A percentile compares a stretch with the other conserved stretches of the same genome.
These are phyloP conservation scores for Oldenlandia corymbosa DNA, from an alignment of 257 asterid genomes.

Conservation along the genomic window DNA sequence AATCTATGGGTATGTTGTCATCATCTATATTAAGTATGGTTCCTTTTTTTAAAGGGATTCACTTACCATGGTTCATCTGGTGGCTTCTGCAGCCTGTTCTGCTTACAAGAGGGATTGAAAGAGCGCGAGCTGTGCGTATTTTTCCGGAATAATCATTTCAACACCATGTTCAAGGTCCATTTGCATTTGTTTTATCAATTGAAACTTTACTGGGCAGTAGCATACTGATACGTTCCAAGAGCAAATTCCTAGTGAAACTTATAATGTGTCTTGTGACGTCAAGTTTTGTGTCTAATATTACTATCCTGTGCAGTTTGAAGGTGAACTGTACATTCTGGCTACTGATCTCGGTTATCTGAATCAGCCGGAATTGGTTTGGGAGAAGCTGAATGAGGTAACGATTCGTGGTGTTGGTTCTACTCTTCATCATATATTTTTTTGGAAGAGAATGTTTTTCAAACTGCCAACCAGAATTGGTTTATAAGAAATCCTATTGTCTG, in stretches of 20 bases:
- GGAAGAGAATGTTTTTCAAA: neutral
- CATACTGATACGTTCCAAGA: neutral
- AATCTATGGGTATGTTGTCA: slow-evolving; percentile 60
- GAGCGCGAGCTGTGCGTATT: slow-evolving; percentile 92
- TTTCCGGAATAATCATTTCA: slow-evolving; percentile 97
- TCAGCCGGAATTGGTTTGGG: slow-evolving; percentile 96
- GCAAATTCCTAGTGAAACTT: neutral
- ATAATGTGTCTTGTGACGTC: neutral
- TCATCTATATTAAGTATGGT: slow-evolving; percentile 14
- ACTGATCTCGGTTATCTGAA: slow-evolving; percentile 85
- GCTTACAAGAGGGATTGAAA: slow-evolving; percentile 81
- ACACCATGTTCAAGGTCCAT: slow-evolving; percentile 95
- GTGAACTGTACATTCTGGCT: slow-evolving; percentile 79
- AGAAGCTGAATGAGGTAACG: slow-evolving; percentile 90
- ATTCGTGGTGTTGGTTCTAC: neutral
- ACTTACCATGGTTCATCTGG: slow-evolving; percentile 6
- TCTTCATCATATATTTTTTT: neutral
- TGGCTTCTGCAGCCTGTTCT: slow-evolving; percentile 59
- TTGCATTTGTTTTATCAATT: neutral
- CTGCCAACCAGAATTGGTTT: neutral
- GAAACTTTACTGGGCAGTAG: neutral
- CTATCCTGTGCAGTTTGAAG: slow-evolving; percentile 71
- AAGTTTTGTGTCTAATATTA: slow-evolving; percentile 17
- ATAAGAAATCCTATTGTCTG: too few relatives aligned
- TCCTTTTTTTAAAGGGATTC: slow-evolving; percentile 23